Evolutionary conservation across 2,329 filamentous ascomycete genomes (phyloP).

Genomic region (Byssothecium circinans): DNA sequence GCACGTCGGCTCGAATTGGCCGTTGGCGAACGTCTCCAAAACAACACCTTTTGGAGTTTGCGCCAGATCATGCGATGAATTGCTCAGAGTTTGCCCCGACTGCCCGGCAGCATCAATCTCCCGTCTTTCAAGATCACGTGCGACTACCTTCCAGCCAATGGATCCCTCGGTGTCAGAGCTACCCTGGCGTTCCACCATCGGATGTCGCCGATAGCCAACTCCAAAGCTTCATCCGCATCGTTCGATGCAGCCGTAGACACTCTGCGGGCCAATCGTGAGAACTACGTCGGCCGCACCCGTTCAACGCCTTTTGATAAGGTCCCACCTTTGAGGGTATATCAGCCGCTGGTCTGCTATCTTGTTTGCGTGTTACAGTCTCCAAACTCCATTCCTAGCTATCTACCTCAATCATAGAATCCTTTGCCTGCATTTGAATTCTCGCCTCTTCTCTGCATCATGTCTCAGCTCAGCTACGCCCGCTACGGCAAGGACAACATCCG

Average conservation of each 20-base stretch:
- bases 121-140: slow-evolving; percentile 37
- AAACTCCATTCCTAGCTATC: background rate
- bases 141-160: slow-evolving; percentile 9
- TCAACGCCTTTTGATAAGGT: slow-evolving; percentile 33
- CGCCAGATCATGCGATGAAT: background rate
- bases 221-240: slow-evolving; percentile 23
- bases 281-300: slow-evolving; percentile 40
- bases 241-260: slow-evolving; percentile 8
- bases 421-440: background rate
- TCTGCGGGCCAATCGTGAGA: slow-evolving; percentile 28
- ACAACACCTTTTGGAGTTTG: background rate
- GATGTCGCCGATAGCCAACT: slow-evolving; percentile 39
- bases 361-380: background rate
- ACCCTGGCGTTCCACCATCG: slow-evolving; percentile 20
- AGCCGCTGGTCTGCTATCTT: background rate
- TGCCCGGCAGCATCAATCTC: slow-evolving; percentile 8
- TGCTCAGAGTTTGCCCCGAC: slow-evolving; percentile 15
- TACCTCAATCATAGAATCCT: background rate
- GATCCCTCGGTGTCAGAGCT: slow-evolving; percentile 3
- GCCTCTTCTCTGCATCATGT: slow-evolving; percentile 38
- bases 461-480: slow-evolving; percentile 60
- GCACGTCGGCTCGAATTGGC: slow-evolving; percentile 4
- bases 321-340: background rate
- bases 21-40: background rate
- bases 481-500: slow-evolving; percentile 99